These are phyloP conservation scores for Tulasnella sp. DNA, from an alignment of 768 basidiomycete species.

Conservation along the genomic window DNA sequence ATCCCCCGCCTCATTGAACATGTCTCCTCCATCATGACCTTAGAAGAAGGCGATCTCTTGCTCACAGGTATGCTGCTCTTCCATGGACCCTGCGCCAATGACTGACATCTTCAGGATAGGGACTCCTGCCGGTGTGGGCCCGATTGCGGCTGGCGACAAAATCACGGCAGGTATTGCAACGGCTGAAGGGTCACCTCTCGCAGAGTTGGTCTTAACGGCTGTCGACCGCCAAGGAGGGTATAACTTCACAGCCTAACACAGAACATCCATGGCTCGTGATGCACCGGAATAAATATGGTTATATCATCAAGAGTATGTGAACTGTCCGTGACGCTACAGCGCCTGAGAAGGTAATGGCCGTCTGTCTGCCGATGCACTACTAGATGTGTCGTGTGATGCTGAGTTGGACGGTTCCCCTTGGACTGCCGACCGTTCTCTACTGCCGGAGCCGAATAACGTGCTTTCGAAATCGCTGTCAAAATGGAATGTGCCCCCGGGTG, in stretches of 20 bases:
- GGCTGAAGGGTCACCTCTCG: conserved; percentile 32
- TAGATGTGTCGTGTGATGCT: background rate
- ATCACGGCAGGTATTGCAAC: conserved; percentile 62
- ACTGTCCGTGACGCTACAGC: background rate
- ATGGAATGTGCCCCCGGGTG: conserved; percentile 46
- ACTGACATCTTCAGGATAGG: conserved; percentile 38
- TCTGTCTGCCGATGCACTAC: conserved; percentile 2
- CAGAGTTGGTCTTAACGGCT: conserved; percentile 51
- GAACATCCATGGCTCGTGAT: background rate
- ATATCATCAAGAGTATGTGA: background rate
- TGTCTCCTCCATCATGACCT: conserved; percentile 88
- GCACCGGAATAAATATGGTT: conserved; percentile 1
- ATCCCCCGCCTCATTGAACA: conserved; percentile 83
- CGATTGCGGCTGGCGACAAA: conserved; percentile 58
- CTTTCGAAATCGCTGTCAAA: conserved; percentile 16
- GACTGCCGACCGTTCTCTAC: background rate
- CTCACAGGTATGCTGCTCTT: conserved; percentile 10
- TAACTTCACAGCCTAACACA: conserved; percentile 31
- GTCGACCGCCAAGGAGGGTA: conserved; percentile 61
- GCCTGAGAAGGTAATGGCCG: conserved; percentile 2
- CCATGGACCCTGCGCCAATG: background rate
- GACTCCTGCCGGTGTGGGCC: conserved; percentile 85
- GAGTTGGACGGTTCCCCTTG: too few relatives aligned
- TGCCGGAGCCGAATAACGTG: background rate
- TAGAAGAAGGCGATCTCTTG: conserved; percentile 52